A percentile compares a stretch with the other conserved stretches of the same genome.
Conservation (phyloP, 1,284 basidiomycete species). For the Apiotrichum porosum region DNA sequence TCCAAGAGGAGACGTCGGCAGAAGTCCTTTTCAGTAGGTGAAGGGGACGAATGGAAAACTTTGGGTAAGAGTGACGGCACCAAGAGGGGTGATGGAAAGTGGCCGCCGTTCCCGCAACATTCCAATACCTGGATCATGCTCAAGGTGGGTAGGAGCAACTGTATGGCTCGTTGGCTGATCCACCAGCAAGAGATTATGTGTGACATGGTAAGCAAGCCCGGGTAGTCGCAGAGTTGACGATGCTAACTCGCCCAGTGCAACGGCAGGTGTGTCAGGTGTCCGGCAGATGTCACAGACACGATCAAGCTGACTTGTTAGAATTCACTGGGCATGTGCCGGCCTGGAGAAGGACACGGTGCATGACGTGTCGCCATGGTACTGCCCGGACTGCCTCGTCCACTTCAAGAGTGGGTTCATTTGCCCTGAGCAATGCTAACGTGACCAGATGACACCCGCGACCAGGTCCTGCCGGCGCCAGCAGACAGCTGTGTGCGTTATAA, state of each 20-base stretch:
- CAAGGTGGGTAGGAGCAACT: neutral
- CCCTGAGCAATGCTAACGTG: neutral
- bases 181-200: constrained; percentile 6
- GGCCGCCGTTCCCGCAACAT: constrained; percentile 71
- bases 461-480: constrained; percentile 9
- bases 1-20: no score
- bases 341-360: neutral
- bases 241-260: neutral
- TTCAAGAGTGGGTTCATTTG: neutral
- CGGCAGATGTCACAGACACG: no score
- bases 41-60: neutral
- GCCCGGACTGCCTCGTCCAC: constrained; percentile 5
- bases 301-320: no score
- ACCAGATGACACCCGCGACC: constrained; percentile 4
- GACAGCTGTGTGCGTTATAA: constrained; percentile 17
- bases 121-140: neutral
- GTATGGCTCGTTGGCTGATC: neutral
- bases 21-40: no score
- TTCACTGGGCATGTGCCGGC: constrained; percentile 5
- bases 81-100: constrained; percentile 90
- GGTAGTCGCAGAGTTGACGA: no score
- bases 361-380: neutral
- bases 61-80: neutral
- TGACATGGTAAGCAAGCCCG: neutral
- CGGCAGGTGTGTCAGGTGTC: no score